Evolutionary conservation across 129 eudicot species (phyloP).

Genomic region (Kitagawia praeruptora): DNA sequence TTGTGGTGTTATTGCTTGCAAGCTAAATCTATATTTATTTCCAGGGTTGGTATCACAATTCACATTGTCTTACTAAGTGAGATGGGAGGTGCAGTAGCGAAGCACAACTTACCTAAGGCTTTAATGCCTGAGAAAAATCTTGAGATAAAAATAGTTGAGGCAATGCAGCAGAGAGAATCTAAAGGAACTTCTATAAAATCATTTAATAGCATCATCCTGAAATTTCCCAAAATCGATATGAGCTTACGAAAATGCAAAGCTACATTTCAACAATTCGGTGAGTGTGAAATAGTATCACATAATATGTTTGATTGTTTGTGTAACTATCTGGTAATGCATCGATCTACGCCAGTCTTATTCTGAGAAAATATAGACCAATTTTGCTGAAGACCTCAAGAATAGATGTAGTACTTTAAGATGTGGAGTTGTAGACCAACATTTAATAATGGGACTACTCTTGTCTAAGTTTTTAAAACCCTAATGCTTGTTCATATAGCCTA

Average conservation of each 20-base stretch:
- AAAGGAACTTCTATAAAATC: slow-evolving; percentile 70
- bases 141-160: slow-evolving; percentile 66
- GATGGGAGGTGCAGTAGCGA: slow-evolving; percentile 56
- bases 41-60: slow-evolving; percentile 9
- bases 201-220: slow-evolving; percentile 58
- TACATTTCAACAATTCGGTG: slow-evolving; percentile 71
- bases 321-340: not conserved
- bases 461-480: not conserved
- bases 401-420: not conserved
- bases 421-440: not conserved
- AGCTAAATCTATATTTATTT: slow-evolving; percentile 1
- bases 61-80: slow-evolving; percentile 9
- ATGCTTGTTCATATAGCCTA: not conserved
- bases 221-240: slow-evolving; percentile 78
- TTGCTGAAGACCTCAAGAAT: not conserved
- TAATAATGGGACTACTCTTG: not conserved
- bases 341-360: not conserved
- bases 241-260: slow-evolving; percentile 76
- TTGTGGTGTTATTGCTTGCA: not conserved
- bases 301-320: not conserved
- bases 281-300: slow-evolving; percentile 15
- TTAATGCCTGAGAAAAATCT: slow-evolving; percentile 52
- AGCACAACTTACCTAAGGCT: slow-evolving; percentile 33
- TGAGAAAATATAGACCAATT: not conserved
- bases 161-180: slow-evolving; percentile 55